Base-by-base conservation (phyloP, 306 rosid species). In the Myrica gale region DNA sequence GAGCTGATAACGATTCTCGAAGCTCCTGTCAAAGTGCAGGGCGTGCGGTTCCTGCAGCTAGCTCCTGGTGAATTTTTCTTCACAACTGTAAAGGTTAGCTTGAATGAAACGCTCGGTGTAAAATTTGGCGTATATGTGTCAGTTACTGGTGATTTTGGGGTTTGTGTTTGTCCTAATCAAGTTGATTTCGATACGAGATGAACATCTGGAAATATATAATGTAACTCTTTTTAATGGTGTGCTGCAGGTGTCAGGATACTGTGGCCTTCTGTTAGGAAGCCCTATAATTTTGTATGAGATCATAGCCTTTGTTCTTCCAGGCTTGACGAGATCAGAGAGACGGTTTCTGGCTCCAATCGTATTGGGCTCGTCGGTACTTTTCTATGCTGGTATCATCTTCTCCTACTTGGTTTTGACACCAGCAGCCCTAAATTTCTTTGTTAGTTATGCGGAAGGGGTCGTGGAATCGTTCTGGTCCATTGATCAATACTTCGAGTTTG, bases 41-140 rank as follows among this genome's bases (percentile, higher is more conserved):
- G 98, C 75, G 98, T 92, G 37, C 82, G 91, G 61, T 94, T 94
- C 79, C 90, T 94, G 83, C 98, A 94, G 88, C 93, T 94, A 32
- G 98, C 90, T 78, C 98, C 98, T 10, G 98, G 97, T 16, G 98
- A 94, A 84, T 94, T 94, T 68, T 94, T 94, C 96, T 94, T 94
- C 74, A 94, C 98, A 43, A 87, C 95, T 44, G 57, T 94, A 72
- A 92, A 94, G 98, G 98, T 92, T 67, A 50, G 73, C 78, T 58
- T 81, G 60, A 51, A 76, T 15, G 16, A 47, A 21, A 69, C 71
- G 9, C 67, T 21, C 37, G 37, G 37, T 68, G 12, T 32, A 8
- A 21, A 19, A 10, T 77, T 26, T 26, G 32, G 32, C 32, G 1
- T 26, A 26, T 26, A 26, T 26, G 32, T 26, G 32, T 26, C 32